These are phyloP conservation scores for Mesotaenium endlicherianum DNA, from an alignment of 139 green algal genomes.

Conservation along the genomic window DNA sequence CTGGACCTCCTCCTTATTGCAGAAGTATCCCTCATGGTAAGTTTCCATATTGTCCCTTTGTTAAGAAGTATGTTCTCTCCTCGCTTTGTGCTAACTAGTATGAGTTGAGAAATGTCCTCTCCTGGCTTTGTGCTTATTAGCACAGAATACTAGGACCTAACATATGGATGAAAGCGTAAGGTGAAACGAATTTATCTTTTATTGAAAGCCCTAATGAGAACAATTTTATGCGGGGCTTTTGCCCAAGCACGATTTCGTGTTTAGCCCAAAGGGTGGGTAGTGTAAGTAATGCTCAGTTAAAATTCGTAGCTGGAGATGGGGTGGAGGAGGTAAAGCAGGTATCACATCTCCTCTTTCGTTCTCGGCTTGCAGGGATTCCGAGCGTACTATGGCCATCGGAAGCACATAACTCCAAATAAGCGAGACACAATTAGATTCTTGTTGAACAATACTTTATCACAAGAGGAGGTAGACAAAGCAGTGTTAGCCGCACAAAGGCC, in stretches of 20 bases:
- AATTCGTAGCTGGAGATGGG: background rate
- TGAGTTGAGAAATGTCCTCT: too few species aligned
- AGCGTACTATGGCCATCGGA: constrained; percentile 24
- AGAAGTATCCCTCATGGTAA: background rate
- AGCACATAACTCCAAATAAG: constrained; percentile 33
- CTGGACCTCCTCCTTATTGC: background rate
- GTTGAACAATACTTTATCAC: background rate
- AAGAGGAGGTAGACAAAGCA: constrained; percentile 18
- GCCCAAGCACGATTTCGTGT: background rate
- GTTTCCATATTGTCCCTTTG: background rate
- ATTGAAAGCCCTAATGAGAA: too few species aligned
- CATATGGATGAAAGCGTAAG: too few species aligned
- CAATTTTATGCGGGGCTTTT: background rate
- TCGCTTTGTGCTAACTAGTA: too few species aligned
- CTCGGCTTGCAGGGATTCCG: constrained; percentile 1
- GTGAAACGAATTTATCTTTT: too few species aligned
- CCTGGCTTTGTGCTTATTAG: too few species aligned
- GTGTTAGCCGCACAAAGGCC: background rate
- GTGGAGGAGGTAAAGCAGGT: background rate
- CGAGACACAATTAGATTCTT: background rate
- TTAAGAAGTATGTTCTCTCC: background rate
- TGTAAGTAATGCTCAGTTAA: background rate
- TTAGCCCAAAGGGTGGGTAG: background rate
- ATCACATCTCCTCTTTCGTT: background rate
- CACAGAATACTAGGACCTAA: too few species aligned